These are phyloP conservation scores for Hypomontagnella submonticulosa DNA, from an alignment of 495 filamentous ascomycete species.

Conservation along the genomic window DNA sequence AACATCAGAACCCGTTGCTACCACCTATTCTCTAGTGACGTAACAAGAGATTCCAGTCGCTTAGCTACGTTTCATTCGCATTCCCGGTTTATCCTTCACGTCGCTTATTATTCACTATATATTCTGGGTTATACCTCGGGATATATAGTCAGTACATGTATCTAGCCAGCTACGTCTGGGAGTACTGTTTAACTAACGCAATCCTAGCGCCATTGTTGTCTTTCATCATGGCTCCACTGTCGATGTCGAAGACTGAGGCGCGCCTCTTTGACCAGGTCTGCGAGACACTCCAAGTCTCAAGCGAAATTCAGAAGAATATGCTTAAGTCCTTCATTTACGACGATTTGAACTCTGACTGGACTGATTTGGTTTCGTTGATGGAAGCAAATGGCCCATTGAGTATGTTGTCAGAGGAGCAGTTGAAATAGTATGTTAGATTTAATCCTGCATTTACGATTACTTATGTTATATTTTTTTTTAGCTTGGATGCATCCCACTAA, in stretches of 20 bases:
- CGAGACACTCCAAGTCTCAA: conserved; percentile 21
- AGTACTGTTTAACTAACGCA: neutral
- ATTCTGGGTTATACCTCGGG: no score
- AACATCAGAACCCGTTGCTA: no score
- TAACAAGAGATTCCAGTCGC: no score
- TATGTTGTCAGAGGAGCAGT: conserved; percentile 36
- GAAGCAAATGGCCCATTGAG: conserved; percentile 32
- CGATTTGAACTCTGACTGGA: conserved; percentile 31
- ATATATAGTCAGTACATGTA: no score
- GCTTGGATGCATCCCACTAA: conserved; percentile 6
- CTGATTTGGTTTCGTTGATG: conserved; percentile 23
- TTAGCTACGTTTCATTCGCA: no score
- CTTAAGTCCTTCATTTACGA: conserved; percentile 26
- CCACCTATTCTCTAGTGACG: no score
- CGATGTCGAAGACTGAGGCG: conserved; percentile 30
- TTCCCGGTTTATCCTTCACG: no score
- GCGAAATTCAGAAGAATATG: conserved; percentile 22
- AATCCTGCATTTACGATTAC: neutral
- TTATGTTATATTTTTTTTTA: conserved; percentile 9
- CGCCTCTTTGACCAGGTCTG: conserved; percentile 37
- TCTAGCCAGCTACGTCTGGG: neutral
- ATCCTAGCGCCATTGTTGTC: neutral
- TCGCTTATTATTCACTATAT: no score
- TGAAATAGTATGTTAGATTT: conserved; percentile 29
- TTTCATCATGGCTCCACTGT: conserved; percentile 21